Base-by-base conservation (phyloP, 1,284 basidiomycete genomes). In the Apiotrichum sp. region DNA sequence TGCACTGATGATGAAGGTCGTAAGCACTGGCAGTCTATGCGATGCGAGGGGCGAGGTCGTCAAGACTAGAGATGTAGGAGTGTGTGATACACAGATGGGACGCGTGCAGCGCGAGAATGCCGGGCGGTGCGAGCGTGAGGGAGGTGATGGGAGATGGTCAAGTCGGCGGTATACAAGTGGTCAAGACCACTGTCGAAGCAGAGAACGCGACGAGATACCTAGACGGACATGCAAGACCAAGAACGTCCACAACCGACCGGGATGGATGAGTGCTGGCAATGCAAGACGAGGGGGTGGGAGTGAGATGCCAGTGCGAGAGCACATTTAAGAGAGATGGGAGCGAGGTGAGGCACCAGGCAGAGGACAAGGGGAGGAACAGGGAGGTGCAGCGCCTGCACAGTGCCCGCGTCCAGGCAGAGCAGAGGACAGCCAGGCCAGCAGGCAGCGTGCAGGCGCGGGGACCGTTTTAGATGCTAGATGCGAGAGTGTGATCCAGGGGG, bases 271-370 rank as follows among this genome's bases (percentile, higher is more conserved):
- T 48, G 35, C 47, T 48, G 47, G 40, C 40, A 16, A 16, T 38
- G 36, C 35, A 48, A 48, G 36, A 39, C 47, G 45, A 48, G 47
- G 35, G 47, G 36, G 47, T 14, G 49, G 16, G 32, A 16, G 31
- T 42, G 49, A 42, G 32, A 41, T 48, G 22, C 13, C 6, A 22
- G 40, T n/a, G 39, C 40, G 40, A 50, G 49, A 50, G 43, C 40
- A 47, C 42, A 53, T 59, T 56, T 59, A 60, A 60, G 56, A 60
- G 56, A 36, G 40, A 51, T 47, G 56, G 52, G 57, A 49, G 53
- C 33, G 45, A 32, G 47, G 22, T 22, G 22, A 22, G 22, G 22
- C 22, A 22, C 14, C 22, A 41, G 42, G 34, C 38, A 3, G 32
- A 45, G 52, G 32, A 40, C 22, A 22, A 22, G 22, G 22, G 22